Evolutionary conservation across 2,329 filamentous ascomycete species (phyloP).

Genomic region (Madurella fahalii): DNA sequence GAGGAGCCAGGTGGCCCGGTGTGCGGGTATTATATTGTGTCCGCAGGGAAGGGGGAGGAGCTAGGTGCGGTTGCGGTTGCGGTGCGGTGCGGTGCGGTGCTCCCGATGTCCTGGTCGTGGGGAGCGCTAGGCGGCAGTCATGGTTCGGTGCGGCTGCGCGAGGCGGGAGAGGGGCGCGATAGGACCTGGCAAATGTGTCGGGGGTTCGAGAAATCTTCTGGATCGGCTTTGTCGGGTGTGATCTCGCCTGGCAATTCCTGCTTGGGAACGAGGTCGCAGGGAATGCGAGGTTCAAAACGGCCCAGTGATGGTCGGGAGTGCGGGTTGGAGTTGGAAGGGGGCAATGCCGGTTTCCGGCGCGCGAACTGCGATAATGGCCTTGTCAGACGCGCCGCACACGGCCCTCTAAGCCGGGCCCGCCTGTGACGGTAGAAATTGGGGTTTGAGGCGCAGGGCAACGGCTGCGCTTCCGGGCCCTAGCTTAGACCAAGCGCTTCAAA

Average conservation of each 20-base stretch:
- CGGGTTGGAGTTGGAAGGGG: background rate
- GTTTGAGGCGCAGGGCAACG: conserved; percentile 23
- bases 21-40: conserved; percentile 19
- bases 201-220: background rate
- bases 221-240: background rate
- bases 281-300: conserved; percentile 1
- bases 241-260: background rate
- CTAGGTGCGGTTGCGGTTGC: conserved; percentile 4
- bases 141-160: conserved; percentile 15
- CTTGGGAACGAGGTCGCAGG: conserved; percentile 8
- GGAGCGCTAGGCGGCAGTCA: conserved; percentile 21
- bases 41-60: background rate
- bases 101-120: conserved; percentile 13
- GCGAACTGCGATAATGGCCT: conserved; percentile 1
- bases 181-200: background rate
- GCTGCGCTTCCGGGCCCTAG: conserved; percentile 21
- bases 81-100: conserved; percentile 12
- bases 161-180: conserved; percentile 10
- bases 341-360: background rate
- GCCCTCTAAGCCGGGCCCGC: background rate
- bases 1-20: conserved; percentile 10
- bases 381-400: conserved; percentile 3
- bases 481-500: conserved; percentile 6
- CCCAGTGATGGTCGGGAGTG: no score
- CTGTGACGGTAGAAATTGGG: conserved; percentile 4